Conservation (phyloP, 2,329 filamentous ascomycete genomes). For the Plenodomus biglobosus region DNA sequence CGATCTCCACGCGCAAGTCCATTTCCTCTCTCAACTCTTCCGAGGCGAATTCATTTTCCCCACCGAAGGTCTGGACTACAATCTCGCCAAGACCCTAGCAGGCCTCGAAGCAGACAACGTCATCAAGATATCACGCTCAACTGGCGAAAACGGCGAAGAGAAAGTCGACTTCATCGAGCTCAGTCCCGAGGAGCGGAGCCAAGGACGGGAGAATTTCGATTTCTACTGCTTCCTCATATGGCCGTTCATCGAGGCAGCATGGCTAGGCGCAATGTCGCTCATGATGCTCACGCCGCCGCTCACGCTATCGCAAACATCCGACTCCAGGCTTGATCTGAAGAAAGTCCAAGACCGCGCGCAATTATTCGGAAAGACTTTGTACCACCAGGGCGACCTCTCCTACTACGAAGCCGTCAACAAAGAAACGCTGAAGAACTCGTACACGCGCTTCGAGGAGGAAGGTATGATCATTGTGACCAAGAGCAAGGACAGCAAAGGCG, state of each 20-base stretch:
- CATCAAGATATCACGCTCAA: conserved; percentile 64
- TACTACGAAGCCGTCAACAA: conserved; percentile 99
- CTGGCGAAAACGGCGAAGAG: conserved; percentile 41
- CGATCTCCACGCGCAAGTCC: conserved; percentile 75
- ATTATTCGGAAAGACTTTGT: conserved; percentile 87
- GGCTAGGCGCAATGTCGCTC: conserved; percentile 86
- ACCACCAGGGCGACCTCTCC: conserved; percentile 93
- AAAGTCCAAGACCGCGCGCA: conserved; percentile 82
- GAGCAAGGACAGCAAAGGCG: conserved; percentile 62
- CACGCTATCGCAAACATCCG: conserved; percentile 41
- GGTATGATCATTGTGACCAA: conserved; percentile 78
- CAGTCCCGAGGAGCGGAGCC: conserved; percentile 71
- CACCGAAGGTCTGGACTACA: conserved; percentile 76
- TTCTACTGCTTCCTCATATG: conserved; percentile 99
- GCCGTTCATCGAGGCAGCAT: conserved; percentile 94
- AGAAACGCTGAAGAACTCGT: conserved; percentile 93
- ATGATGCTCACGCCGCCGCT: conserved; percentile 79
- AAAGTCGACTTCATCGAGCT: conserved; percentile 70
- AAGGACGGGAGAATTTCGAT: conserved; percentile 90
- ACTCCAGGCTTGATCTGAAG: conserved; percentile 73
- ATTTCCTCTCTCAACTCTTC: conserved; percentile 88
- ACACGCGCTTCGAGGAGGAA: conserved; percentile 84
- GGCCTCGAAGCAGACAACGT: conserved; percentile 79
- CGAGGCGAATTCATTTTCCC: conserved; percentile 97
- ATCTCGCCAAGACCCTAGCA: conserved; percentile 76